Base-by-base conservation (phyloP, 805 yeast genomes). In the Saccharomycopsis javanensis region DNA sequence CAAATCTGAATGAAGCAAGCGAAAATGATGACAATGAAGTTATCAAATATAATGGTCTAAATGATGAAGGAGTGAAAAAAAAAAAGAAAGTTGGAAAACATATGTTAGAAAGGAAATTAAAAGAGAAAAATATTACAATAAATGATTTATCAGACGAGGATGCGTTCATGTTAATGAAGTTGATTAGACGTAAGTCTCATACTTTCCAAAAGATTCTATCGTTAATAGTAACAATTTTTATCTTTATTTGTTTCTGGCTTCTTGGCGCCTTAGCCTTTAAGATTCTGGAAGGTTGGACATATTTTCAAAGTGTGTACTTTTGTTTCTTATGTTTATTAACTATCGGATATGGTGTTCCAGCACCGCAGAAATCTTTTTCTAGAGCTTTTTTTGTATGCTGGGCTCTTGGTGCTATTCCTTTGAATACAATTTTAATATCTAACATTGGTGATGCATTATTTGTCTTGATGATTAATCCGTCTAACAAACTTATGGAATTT, bases 321-420 rank as follows among this genome's bases (percentile, higher is more conserved):
- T 81, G 91, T 60, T 81, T 85, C 61, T 70, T 86, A 42, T 82
- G 92, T 64, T 76, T 90, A 55, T 70, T 88, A 5, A 87, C 96
- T 0, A 85, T 90, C 57, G 96, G 96, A 0, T 88, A 86, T 68
- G 97, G 96, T 31, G 90, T 84, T 65, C 82, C 73, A 63, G 74
- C 81, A 1, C 96, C 96, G 0, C 57, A 53, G 1, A 69, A 83
- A 0, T 70, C 82, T 0, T 83, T 86, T 5, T 95, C 96, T 0
- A 71, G 85, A 46, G 78, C 85, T 0, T 80, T 88, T 62, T 89
- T 89, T 64, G 81, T 87, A 6, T 69, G 81, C 8, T 90, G 96
- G 96, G 85, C 90, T 0, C 67, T 90, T 20, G 72, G 82, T 5
- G 96, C 96, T 0, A 84, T 90, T 23, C 97, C 97, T 1, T 73